These are phyloP conservation scores for Vicia faba DNA, from an alignment of 306 rosid genomes.

Conservation along the genomic window DNA sequence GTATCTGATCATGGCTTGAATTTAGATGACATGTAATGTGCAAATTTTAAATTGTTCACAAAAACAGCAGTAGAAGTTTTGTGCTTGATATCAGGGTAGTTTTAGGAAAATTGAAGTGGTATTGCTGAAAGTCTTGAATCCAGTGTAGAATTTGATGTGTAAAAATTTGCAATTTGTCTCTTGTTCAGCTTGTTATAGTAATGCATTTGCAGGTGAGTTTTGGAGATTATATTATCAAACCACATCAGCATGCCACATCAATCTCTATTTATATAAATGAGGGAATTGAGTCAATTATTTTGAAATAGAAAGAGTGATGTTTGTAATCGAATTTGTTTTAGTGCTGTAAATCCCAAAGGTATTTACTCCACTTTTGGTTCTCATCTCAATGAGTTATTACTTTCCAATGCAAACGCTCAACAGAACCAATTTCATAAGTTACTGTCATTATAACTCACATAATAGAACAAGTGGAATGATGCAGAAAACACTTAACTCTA, in stretches of 20 bases:
- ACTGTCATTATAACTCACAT: no score
- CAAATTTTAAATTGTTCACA: neutral
- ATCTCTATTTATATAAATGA: no score
- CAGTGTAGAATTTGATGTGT: constrained; percentile 27
- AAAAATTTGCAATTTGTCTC: constrained; percentile 29
- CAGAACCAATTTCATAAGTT: no score
- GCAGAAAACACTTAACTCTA: constrained; percentile 1
- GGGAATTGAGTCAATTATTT: no score
- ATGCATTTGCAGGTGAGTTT: constrained; percentile 23
- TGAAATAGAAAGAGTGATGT: no score
- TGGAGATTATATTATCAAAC: neutral
- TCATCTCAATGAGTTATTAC: no score
- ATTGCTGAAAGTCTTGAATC: constrained; percentile 16
- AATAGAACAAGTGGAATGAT: neutral
- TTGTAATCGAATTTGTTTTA: no score
- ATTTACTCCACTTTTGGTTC: no score
- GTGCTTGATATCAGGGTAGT: constrained; percentile 20
- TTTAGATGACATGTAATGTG: constrained; percentile 31
- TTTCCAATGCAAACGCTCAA: no score
- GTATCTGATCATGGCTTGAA: constrained; percentile 25
- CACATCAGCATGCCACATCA: neutral
- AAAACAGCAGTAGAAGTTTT: constrained; percentile 31
- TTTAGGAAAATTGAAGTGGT: constrained; percentile 26
- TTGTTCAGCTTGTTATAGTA: constrained; percentile 10
- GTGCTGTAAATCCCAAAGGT: no score